Conservation (phyloP, 2,329 filamentous ascomycete genomes). For the Rachicladosporium sp. region DNA sequence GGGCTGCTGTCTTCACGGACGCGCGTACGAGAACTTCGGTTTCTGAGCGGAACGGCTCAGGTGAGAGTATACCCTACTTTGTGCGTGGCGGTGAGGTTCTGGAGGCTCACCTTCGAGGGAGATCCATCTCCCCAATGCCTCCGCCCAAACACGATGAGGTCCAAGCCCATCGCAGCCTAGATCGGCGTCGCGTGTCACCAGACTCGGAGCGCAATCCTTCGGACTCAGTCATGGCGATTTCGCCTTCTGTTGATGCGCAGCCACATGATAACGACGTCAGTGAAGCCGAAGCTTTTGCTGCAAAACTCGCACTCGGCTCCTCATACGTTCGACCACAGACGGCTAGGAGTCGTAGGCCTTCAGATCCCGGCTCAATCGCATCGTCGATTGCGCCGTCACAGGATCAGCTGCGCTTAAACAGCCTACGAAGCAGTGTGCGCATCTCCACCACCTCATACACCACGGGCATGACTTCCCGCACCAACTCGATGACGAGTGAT, state of each 20-base stretch:
- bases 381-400: conserved; percentile 16
- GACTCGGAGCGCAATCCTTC: too few species aligned
- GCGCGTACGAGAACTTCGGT: too few species aligned
- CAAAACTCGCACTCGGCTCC: conserved; percentile 3
- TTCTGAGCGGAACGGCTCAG: too few species aligned
- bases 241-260: neutral
- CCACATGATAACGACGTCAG: neutral
- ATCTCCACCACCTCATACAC: conserved; percentile 18
- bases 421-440: conserved; percentile 17
- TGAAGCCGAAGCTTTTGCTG: conserved; percentile 3
- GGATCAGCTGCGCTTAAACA: conserved; percentile 17
- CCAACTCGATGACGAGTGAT: conserved; percentile 18
- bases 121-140: too few species aligned
- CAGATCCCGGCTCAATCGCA: conserved; percentile 13
- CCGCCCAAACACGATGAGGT: too few species aligned
- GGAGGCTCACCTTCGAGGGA: too few species aligned
- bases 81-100: too few species aligned
- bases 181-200: too few species aligned
- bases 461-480: conserved; percentile 14
- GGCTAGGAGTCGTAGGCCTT: neutral
- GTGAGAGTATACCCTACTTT: too few species aligned
- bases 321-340: conserved; percentile 1
- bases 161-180: too few species aligned
- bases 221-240: too few species aligned
- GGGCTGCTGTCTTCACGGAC: too few species aligned